Conservation (phyloP, 2,329 filamentous ascomycete genomes). For the Lecanicillium sp. region DNA sequence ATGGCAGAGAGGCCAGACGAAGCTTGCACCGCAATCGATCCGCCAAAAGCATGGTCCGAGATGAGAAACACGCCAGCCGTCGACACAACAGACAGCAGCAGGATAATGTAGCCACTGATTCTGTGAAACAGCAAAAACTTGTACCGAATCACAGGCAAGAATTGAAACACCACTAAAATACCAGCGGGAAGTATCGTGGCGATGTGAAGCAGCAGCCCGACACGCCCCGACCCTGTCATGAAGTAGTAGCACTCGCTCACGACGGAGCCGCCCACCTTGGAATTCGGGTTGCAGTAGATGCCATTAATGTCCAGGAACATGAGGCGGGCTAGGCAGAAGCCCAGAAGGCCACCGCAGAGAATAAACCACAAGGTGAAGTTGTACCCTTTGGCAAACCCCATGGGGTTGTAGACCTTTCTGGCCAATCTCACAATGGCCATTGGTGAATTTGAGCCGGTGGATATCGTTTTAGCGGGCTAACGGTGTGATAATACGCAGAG, state of each 20-base stretch:
- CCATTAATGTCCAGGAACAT: constrained; percentile 37
- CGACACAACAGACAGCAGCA: constrained; percentile 37
- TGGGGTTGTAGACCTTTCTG: constrained; percentile 13
- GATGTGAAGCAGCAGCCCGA: constrained; percentile 40
- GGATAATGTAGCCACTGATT: constrained; percentile 49
- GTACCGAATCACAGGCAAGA: constrained; percentile 38
- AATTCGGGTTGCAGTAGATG: too few relatives aligned
- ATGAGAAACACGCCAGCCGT: constrained; percentile 47
- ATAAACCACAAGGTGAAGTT: constrained; percentile 20
- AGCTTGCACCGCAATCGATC: constrained; percentile 40
- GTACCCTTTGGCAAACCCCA: constrained; percentile 15
- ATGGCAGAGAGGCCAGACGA: constrained; percentile 35
- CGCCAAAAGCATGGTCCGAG: constrained; percentile 42
- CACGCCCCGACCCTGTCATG: constrained; percentile 16
- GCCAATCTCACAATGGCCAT: too few relatives aligned
- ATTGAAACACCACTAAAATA: constrained; percentile 38
- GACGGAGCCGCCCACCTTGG: too few relatives aligned
- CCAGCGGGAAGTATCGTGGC: constrained; percentile 35
- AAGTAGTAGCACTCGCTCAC: constrained; percentile 29
- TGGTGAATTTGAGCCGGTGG: too few relatives aligned
- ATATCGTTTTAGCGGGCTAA: too few relatives aligned
- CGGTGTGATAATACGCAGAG: too few relatives aligned
- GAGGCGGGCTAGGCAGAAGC: constrained; percentile 38
- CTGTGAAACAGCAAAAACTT: constrained; percentile 47
- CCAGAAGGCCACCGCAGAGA: constrained; percentile 32